Percentiles rank a stretch among this genome's conserved stretches.
These are phyloP conservation scores for Marasmius fiardii DNA, from an alignment of 1,284 basidiomycete genomes.

Conservation along the genomic window DNA sequence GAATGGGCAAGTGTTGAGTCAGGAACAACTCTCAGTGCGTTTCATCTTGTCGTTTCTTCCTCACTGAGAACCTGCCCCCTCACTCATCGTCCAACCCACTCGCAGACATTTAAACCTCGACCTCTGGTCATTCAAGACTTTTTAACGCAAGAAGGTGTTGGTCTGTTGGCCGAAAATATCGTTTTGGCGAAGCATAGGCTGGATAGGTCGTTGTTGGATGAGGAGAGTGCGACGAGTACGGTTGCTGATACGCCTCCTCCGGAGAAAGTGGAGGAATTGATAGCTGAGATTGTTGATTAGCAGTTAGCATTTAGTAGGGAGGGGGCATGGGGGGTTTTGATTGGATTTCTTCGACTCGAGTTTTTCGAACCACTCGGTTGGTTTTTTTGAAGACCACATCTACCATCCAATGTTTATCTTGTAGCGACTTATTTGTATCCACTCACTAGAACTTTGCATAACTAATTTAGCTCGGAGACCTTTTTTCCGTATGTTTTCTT, in stretches of 20 bases:
- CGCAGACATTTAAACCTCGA: conserved; percentile 72
- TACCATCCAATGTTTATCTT: too few relatives aligned
- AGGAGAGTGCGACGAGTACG: neutral
- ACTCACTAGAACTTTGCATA: too few relatives aligned
- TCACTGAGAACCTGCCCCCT: too few relatives aligned
- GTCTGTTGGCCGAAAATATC: neutral
- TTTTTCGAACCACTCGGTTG: too few relatives aligned
- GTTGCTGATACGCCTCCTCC: neutral
- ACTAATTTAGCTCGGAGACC: too few relatives aligned
- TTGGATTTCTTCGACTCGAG: too few relatives aligned
- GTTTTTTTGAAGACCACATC: too few relatives aligned
- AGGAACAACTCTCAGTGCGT: conserved; percentile 53
- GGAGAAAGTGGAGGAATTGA: neutral
- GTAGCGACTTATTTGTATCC: too few relatives aligned
- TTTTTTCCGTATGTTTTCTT: too few relatives aligned
- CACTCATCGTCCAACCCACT: neutral
- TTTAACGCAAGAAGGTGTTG: conserved; percentile 50
- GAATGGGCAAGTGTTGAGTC: conserved; percentile 49
- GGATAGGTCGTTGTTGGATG: neutral
- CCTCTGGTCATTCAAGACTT: conserved; percentile 73
- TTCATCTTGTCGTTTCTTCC: neutral
- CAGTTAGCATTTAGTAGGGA: too few relatives aligned
- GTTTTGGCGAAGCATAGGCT: conserved; percentile 1
- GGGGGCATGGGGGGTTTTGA: too few relatives aligned
- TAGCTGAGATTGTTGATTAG: neutral